Evolutionary conservation across 192 early-diverging fungal species (phyloP).

Genomic region (Umbelopsis sp.): DNA sequence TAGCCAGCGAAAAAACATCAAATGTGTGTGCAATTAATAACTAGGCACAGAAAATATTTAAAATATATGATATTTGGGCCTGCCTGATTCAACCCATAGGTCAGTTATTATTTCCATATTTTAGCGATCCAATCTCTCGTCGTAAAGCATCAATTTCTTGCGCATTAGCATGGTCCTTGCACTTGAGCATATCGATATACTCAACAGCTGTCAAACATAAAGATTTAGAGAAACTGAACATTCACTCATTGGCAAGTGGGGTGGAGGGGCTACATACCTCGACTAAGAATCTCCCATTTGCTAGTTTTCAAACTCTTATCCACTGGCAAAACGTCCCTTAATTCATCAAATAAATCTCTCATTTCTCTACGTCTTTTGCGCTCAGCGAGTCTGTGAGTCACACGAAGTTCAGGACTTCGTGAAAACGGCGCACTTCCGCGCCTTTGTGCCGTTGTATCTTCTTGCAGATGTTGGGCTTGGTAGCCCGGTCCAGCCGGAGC

Average conservation of each 20-base stretch:
- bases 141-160: conserved; percentile 52
- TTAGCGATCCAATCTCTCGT: conserved; percentile 35
- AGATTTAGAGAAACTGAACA: conserved; percentile 14
- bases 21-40: too few relatives aligned
- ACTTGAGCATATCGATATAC: conserved; percentile 52
- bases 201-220: conserved; percentile 50
- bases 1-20: too few relatives aligned
- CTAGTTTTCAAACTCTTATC: conserved; percentile 82
- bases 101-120: conserved; percentile 10
- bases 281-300: conserved; percentile 90
- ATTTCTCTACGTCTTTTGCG: conserved; percentile 87
- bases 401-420: conserved; percentile 74
- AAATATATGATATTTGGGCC: too few relatives aligned
- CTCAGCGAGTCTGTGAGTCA: conserved; percentile 88
- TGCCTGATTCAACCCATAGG: background rate
- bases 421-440: conserved; percentile 55
- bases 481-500: conserved; percentile 10
- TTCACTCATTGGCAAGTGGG: conserved; percentile 9
- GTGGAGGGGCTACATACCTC: conserved; percentile 55
- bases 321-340: conserved; percentile 77
- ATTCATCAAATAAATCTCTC: conserved; percentile 90
- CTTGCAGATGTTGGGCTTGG: background rate
- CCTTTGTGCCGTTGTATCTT: background rate
- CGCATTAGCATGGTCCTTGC: conserved; percentile 48
- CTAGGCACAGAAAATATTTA: too few relatives aligned